A percentile compares a stretch with the other conserved stretches of the same genome.
Conservation (phyloP, 202 grass and related monocot species). For the Digitaria exilis region DNA sequence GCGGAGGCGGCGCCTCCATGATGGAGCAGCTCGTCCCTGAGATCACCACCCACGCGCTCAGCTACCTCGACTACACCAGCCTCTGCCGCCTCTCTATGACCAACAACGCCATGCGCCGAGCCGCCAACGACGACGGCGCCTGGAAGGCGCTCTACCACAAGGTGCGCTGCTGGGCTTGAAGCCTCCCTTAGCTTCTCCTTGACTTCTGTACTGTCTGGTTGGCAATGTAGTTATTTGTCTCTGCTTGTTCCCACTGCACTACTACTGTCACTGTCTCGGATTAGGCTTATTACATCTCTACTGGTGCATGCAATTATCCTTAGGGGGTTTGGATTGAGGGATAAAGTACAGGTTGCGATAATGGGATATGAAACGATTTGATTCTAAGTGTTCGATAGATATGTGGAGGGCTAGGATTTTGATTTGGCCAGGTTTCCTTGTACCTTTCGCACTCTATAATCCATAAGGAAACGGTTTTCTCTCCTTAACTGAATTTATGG, state of each 20-base stretch:
- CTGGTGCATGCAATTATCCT: background rate
- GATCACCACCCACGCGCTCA: slow-evolving; percentile 94
- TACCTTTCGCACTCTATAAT: background rate
- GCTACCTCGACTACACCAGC: slow-evolving; percentile 93
- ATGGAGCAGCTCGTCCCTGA: slow-evolving; percentile 98
- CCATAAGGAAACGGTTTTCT: background rate
- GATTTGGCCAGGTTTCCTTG: background rate
- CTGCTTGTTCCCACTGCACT: background rate
- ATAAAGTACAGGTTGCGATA: background rate
- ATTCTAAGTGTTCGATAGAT: too few species aligned
- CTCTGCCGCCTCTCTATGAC: slow-evolving; percentile 98
- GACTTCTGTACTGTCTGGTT: slow-evolving; percentile 16
- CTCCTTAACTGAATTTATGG: background rate
- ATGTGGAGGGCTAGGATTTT: background rate
- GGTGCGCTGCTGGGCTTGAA: slow-evolving; percentile 34
- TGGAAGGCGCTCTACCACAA: slow-evolving; percentile 95
- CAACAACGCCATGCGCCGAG: slow-evolving; percentile 92
- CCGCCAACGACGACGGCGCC: slow-evolving; percentile 92
- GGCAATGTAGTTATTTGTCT: slow-evolving; percentile 26
- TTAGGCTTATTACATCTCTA: background rate
- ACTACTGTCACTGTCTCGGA: background rate
- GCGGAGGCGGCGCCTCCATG: slow-evolving; percentile 76
- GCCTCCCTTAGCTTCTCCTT: background rate
- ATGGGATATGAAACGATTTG: too few species aligned
- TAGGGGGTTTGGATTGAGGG: background rate